Percentiles rank a stretch among this genome's conserved stretches.
Conservation (phyloP, 2,329 filamentous ascomycete species). For the Fusarium siculi region DNA sequence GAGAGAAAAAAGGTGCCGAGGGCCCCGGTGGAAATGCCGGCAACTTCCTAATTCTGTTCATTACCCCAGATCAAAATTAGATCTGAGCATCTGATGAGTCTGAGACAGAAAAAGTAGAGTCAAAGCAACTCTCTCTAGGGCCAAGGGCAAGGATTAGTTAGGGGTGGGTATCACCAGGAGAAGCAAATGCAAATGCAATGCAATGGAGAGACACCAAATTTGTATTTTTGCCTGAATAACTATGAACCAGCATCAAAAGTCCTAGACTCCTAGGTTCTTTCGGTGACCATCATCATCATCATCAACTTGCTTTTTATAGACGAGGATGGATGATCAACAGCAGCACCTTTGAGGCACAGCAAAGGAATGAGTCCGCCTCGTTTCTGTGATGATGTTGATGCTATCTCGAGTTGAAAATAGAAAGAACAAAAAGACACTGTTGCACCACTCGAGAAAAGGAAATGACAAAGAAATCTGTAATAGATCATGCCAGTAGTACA, state of each 20-base stretch:
- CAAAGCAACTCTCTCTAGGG: not conserved
- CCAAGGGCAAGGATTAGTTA: not conserved
- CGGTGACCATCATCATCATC: not conserved
- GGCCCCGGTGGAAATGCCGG: conserved; percentile 14
- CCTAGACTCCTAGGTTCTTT: not conserved
- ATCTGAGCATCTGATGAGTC: not conserved
- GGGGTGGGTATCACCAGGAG: conserved; percentile 21
- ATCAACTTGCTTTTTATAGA: conserved; percentile 13
- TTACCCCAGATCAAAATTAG: conserved; percentile 18
- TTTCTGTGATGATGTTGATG: not conserved
- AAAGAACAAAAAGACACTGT: not conserved
- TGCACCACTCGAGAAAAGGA: not conserved
- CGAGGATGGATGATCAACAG: conserved; percentile 4
- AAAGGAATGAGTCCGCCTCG: not conserved
- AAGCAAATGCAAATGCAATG: not conserved
- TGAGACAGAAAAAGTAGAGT: not conserved
- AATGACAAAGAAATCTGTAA: not conserved
- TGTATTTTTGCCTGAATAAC: conserved; percentile 4
- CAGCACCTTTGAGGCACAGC: conserved; percentile 18
- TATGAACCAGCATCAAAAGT: not conserved
- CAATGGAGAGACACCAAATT: conserved; percentile 7
- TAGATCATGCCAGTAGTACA: not conserved
- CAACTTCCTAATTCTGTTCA: not conserved
- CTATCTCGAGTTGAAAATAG: not conserved
- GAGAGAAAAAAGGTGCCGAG: not conserved